Evolutionary conservation across 1,284 basidiomycete genomes (phyloP).

Genomic region (Singerocomus inundabilis): DNA sequence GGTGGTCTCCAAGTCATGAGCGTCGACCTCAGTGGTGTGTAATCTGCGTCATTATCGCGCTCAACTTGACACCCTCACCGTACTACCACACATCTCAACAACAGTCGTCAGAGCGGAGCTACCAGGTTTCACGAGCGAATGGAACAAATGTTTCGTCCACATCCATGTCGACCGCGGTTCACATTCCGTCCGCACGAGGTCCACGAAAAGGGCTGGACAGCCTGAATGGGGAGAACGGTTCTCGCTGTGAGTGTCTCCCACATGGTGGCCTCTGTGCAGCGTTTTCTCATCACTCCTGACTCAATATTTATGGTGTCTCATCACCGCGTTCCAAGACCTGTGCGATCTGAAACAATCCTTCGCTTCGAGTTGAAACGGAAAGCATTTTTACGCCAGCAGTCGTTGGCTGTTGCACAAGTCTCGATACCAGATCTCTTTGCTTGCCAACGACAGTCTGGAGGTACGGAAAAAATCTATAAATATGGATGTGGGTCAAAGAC

Average conservation of each 20-base stretch:
- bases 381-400: constrained; percentile 7
- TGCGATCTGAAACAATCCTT: constrained; percentile 15
- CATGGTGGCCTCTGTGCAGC: neutral
- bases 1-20: constrained; percentile 7
- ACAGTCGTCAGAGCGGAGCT: constrained; percentile 28
- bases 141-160: constrained; percentile 30
- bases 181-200: constrained; percentile 8
- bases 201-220: neutral
- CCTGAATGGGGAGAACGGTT: constrained; percentile 26
- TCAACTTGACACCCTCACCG: neutral
- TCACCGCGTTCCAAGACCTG: constrained; percentile 8
- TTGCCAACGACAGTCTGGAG: constrained; percentile 4
- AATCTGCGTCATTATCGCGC: neutral
- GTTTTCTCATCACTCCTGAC: neutral
- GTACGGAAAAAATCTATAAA: constrained; percentile 1
- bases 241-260: constrained; percentile 15
- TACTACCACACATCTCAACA: neutral
- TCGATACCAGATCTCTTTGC: constrained; percentile 20
- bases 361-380: constrained; percentile 30
- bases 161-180: constrained; percentile 21
- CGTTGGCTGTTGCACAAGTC: constrained; percentile 15
- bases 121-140: constrained; percentile 14
- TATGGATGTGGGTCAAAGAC: neutral
- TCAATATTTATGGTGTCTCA: neutral
- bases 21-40: constrained; percentile 21